Evolutionary conservation across 108 stramenopile genomes (phyloP).

Genomic region (Cyclotella cryptica): DNA sequence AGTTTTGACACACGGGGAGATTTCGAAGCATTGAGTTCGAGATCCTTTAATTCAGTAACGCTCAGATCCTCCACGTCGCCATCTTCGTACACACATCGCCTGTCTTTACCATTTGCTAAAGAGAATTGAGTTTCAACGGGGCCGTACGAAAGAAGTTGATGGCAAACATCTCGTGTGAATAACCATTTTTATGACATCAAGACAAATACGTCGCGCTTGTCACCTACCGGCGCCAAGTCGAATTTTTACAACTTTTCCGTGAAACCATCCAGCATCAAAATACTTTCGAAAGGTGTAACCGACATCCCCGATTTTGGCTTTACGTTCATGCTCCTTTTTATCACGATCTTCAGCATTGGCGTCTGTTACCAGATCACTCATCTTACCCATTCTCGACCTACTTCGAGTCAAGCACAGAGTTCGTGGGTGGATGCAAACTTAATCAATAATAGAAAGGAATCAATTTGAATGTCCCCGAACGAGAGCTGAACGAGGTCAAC

Average conservation of each 20-base stretch:
- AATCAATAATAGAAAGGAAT: too few relatives aligned
- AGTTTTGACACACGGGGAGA: neutral
- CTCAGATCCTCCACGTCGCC: constrained; percentile 1
- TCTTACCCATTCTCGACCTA: too few relatives aligned
- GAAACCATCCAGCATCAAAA: neutral
- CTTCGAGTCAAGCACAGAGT: too few relatives aligned
- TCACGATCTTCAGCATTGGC: too few relatives aligned
- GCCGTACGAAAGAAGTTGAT: neutral
- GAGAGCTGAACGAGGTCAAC: too few relatives aligned
- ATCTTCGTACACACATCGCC: neutral
- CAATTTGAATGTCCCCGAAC: too few relatives aligned
- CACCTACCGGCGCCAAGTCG: neutral
- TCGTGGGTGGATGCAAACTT: too few relatives aligned
- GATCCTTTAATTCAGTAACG: neutral
- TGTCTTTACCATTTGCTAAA: neutral
- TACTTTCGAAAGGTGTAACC: neutral
- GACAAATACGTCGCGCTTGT: neutral
- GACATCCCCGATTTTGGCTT: too few relatives aligned
- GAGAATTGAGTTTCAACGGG: neutral
- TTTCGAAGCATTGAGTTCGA: neutral
- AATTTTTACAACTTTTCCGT: constrained; percentile 1
- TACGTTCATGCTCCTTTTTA: too few relatives aligned
- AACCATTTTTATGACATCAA: too few relatives aligned
- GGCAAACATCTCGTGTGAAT: neutral
- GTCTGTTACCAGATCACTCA: too few relatives aligned